Evolutionary conservation across 495 filamentous ascomycete genomes (phyloP), one percentile per base, ranked within the genome.

Genomic region (Apodospora peruviana): DNA sequence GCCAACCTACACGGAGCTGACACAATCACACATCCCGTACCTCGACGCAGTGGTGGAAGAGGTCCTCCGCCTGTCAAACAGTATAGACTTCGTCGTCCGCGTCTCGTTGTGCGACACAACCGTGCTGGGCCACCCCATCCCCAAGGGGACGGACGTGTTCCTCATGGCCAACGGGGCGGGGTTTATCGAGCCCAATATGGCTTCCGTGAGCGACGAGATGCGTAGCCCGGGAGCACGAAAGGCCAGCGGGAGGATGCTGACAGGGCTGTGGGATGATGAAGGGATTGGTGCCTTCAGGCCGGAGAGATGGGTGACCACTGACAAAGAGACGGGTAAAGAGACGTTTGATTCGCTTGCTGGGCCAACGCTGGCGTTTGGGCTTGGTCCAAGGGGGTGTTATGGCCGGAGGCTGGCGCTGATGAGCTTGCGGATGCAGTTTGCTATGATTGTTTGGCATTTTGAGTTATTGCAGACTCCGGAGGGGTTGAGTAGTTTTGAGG

Each of bases 341-440:
- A 29, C 14, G 21, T 64, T 56, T 29, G 56, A 66, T 22, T 34
- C 53, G 3, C 21, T 46, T 35, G 60, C 60, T 0, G 63, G 63
- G 0, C 60, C 72, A 9, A 39, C 67, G 18, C 63, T 76, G 20
- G 65, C 76, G 10, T 83, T 82, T 48, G 66, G 69, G 16, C n/a
- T 69, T 24, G 80, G 81, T 0, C 73, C 71, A 9, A 48, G 81
- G 20, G 71, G 71, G 24, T 83, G 79, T 45, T 65, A 22, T 10
- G 39, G 39, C 2, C 18, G 20, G 18, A 41, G 39, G 11, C 20
- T 41, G 39, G 39, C 39, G 1, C 23, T 10, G 7, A 12, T 41
- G 19, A 20, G 23, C 18, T 18, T 41, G 18, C 39, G 39, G 2
- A 22, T 10, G 3, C 18, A 21, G 2, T 1, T 41, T 8, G 19